Evolutionary conservation across 2,329 filamentous ascomycete genomes (phyloP).

Genomic region (Ophiostoma ips): DNA sequence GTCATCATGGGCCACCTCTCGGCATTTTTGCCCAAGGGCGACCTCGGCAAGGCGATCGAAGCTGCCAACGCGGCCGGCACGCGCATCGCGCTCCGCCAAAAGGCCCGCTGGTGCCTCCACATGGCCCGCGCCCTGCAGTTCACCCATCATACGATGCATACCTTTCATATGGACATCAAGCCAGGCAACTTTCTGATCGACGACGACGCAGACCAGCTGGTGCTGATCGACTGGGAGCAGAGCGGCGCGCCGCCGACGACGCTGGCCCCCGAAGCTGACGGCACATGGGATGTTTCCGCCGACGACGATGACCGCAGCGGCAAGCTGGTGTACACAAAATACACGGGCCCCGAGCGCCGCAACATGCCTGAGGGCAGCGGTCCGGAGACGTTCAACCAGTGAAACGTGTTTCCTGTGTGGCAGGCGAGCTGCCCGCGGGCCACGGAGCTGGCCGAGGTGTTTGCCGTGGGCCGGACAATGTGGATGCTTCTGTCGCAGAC

Average conservation of each 20-base stretch:
- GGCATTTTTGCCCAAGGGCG: constrained; percentile 9
- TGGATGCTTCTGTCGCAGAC: constrained; percentile 15
- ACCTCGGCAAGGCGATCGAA: constrained; percentile 11
- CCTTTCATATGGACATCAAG: constrained; percentile 20
- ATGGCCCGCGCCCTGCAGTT: constrained; percentile 16
- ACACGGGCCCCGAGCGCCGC: constrained; percentile 9
- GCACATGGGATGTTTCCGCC: constrained; percentile 14
- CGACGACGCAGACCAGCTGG: constrained; percentile 3
- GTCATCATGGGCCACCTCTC: constrained; percentile 14
- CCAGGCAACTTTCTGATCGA: constrained; percentile 15
- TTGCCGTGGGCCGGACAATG: constrained; percentile 14
- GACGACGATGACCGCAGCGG: background rate
- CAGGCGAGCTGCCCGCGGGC: constrained; percentile 9
- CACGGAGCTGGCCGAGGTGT: constrained; percentile 14
- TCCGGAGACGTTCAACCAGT: constrained; percentile 6
- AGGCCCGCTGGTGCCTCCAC: constrained; percentile 16
- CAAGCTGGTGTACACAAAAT: constrained; percentile 11
- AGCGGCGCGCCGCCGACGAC: constrained; percentile 8
- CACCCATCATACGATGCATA: constrained; percentile 14
- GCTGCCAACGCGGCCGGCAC: constrained; percentile 7
- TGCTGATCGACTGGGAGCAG: constrained; percentile 11
- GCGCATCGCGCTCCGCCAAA: constrained; percentile 10
- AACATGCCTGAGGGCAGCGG: constrained; percentile 9
- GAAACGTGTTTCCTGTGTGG: constrained; percentile 15
- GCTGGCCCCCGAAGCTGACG: constrained; percentile 11